Conservation (phyloP, 108 stramenopile genomes). For the Hondaea fermentalgiana region DNA sequence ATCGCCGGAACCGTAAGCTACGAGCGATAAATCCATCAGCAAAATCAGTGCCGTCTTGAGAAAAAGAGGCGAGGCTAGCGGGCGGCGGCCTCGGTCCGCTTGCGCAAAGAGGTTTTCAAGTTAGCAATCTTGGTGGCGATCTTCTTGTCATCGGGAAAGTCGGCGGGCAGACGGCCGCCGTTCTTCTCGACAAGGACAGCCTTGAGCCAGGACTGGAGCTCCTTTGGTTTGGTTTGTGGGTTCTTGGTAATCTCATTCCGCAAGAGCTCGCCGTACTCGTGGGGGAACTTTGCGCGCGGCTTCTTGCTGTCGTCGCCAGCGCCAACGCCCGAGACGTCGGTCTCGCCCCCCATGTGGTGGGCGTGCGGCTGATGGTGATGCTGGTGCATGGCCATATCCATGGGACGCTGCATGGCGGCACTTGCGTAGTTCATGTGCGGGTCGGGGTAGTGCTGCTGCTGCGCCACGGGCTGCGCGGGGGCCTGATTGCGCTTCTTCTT, state of each 20-base stretch:
- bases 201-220: background rate
- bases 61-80: background rate
- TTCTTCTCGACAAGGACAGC: background rate
- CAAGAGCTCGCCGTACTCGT: slow-evolving; percentile 5
- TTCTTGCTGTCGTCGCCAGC: background rate
- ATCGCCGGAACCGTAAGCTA: too few species aligned
- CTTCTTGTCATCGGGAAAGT: background rate
- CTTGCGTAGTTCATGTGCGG: too few species aligned
- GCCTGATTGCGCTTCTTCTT: background rate
- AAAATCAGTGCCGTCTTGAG: background rate
- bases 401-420: background rate
- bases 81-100: background rate
- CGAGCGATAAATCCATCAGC: background rate
- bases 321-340: background rate
- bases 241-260: background rate
- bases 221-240: background rate
- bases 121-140: background rate
- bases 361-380: background rate
- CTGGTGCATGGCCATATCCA: background rate
- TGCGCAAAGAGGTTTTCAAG: background rate
- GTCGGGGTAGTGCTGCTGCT: too few species aligned
- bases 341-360: background rate
- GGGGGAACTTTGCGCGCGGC: background rate
- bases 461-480: background rate
- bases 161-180: background rate